phyloP scores from a whole-genome alignment of 2,329 filamentous ascomycete genomes.

The Fusarium sulawesiense region DNA sequence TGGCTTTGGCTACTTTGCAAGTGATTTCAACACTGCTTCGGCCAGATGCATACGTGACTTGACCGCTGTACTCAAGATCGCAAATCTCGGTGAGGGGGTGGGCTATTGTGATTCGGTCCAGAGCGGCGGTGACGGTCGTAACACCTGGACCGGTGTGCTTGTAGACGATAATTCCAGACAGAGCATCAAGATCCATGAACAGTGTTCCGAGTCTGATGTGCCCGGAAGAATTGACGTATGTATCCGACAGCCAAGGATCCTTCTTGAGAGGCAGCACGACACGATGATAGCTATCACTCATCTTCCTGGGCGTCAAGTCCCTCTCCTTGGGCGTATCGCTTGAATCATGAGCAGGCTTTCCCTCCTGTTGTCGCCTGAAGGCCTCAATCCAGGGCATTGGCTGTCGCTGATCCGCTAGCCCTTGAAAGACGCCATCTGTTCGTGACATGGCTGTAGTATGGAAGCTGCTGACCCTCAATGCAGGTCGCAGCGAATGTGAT shows the following conservation, averaged over 20 bases:
- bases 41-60: constrained; percentile 75
- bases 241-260: constrained; percentile 82
- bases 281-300: constrained; percentile 49
- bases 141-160: constrained; percentile 70
- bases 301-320: constrained; percentile 45
- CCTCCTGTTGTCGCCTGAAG: constrained; percentile 39
- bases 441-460: constrained; percentile 29
- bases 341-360: constrained; percentile 9
- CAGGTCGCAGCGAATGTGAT: neutral
- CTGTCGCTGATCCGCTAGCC: constrained; percentile 42
- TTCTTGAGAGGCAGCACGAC: constrained; percentile 71
- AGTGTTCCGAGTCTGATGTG: constrained; percentile 78
- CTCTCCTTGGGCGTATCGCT: constrained; percentile 37
- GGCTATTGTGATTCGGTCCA: constrained; percentile 67
- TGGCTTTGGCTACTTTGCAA: constrained; percentile 76
- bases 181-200: constrained; percentile 83
- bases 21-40: constrained; percentile 80
- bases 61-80: constrained; percentile 76
- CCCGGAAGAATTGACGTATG: constrained; percentile 80
- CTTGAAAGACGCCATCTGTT: constrained; percentile 48
- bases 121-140: constrained; percentile 61
- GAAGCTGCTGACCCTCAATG: constrained; percentile 15
- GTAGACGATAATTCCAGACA: constrained; percentile 81
- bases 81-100: constrained; percentile 81
- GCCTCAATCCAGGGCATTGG: constrained; percentile 48